These are phyloP conservation scores for Arthrobotrys musiformis DNA, from an alignment of 2,329 filamentous ascomycete genomes.

Conservation along the genomic window DNA sequence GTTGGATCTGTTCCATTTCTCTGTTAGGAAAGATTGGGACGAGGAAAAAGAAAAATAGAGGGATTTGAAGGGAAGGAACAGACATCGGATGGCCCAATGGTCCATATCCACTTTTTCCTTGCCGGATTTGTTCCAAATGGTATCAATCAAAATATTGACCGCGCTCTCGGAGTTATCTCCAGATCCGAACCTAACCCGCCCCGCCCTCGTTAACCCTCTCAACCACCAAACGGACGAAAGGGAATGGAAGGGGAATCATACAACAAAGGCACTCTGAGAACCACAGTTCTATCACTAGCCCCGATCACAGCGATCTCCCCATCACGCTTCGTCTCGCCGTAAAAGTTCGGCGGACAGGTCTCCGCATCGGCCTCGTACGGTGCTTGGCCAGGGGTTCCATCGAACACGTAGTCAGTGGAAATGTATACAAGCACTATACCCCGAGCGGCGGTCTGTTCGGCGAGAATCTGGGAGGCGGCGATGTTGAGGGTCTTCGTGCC, in stretches of 20 bases:
- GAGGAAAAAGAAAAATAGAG: too few relatives aligned
- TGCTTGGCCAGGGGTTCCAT: constrained; percentile 75
- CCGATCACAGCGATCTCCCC: constrained; percentile 77
- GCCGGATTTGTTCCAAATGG: constrained; percentile 76
- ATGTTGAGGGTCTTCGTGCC: constrained; percentile 70
- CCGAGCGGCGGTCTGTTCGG: constrained; percentile 72
- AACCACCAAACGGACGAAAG: background rate
- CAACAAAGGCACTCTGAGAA: constrained; percentile 80
- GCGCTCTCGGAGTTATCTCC: constrained; percentile 79
- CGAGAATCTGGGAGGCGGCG: constrained; percentile 74
- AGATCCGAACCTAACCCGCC: constrained; percentile 71
- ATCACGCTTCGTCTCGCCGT: constrained; percentile 77
- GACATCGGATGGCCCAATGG: constrained; percentile 81
- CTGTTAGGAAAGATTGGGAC: background rate
- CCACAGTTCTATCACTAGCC: constrained; percentile 72
- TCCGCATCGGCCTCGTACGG: constrained; percentile 76
- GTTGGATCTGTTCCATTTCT: constrained; percentile 61
- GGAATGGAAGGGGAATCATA: background rate
- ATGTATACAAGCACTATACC: constrained; percentile 78
- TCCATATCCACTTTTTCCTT: constrained; percentile 79
- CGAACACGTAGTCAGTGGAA: constrained; percentile 84
- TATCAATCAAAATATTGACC: constrained; percentile 81
- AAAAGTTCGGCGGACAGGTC: constrained; percentile 80
- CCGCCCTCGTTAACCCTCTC: background rate
- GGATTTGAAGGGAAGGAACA: background rate